These are phyloP conservation scores for Fusarium hostae DNA, from an alignment of 2,329 filamentous ascomycete species.

Conservation along the genomic window DNA sequence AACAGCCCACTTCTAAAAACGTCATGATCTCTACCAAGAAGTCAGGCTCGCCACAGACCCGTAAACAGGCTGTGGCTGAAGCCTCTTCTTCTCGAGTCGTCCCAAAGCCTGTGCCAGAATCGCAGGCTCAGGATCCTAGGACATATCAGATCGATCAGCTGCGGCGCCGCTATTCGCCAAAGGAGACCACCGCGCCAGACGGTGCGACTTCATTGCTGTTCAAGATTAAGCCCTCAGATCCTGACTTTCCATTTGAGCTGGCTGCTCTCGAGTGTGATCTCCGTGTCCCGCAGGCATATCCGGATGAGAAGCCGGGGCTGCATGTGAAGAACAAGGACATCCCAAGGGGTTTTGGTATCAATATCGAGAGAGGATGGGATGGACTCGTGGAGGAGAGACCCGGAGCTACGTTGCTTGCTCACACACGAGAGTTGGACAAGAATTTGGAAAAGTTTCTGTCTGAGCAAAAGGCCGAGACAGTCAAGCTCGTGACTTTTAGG, in stretches of 20 bases:
- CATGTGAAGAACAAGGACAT: conserved; percentile 75
- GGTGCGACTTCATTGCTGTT: conserved; percentile 70
- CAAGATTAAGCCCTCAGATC: conserved; percentile 77
- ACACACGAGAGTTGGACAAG: conserved; percentile 77
- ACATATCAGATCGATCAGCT: conserved; percentile 81
- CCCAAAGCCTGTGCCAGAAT: conserved; percentile 71
- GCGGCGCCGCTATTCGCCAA: conserved; percentile 70
- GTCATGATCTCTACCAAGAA: conserved; percentile 54
- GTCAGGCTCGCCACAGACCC: conserved; percentile 46
- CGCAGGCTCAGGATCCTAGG: conserved; percentile 74
- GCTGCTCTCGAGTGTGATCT: conserved; percentile 74
- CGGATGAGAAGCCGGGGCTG: conserved; percentile 66
- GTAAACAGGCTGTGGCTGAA: conserved; percentile 60
- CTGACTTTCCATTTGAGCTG: conserved; percentile 85
- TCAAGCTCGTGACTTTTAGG: conserved; percentile 73
- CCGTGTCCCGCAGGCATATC: conserved; percentile 72
- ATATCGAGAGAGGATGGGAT: conserved; percentile 80
- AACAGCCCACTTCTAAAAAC: conserved; percentile 9
- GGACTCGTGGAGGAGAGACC: conserved; percentile 66
- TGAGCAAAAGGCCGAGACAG: conserved; percentile 75
- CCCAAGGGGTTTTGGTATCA: conserved; percentile 77
- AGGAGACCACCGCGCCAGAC: conserved; percentile 55
- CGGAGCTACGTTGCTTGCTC: conserved; percentile 69
- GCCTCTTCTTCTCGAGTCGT: conserved; percentile 63
- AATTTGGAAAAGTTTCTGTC: conserved; percentile 76